These are phyloP conservation scores for Claviceps humidiphila DNA, from an alignment of 2,329 filamentous ascomycete species.

Conservation along the genomic window DNA sequence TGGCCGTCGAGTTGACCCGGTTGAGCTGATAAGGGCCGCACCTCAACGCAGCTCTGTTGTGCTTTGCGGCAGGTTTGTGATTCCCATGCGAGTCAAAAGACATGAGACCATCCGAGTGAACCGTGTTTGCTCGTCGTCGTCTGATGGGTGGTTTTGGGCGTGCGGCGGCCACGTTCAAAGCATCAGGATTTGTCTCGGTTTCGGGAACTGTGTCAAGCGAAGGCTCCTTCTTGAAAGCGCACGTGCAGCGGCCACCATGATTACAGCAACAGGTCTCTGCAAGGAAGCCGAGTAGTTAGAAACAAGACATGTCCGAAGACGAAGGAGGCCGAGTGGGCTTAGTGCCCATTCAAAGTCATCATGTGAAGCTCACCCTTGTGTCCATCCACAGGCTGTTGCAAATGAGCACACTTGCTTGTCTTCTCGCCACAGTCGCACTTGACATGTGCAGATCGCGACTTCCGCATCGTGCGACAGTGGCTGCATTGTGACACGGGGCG, in stretches of 20 bases:
- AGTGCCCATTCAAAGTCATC: background rate
- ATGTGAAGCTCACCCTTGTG: constrained; percentile 39
- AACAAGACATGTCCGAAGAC: constrained; percentile 2
- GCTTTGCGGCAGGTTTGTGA: constrained; percentile 49
- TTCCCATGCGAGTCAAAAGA: constrained; percentile 51
- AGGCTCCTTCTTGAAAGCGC: constrained; percentile 48
- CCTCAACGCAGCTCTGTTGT: constrained; percentile 47
- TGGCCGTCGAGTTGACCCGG: constrained; percentile 44
- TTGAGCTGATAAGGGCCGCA: constrained; percentile 48
- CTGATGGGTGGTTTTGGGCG: constrained; percentile 30
- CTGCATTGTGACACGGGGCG: constrained; percentile 95
- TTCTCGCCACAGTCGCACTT: constrained; percentile 97
- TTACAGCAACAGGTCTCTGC: constrained; percentile 57
- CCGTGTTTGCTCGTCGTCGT: constrained; percentile 46
- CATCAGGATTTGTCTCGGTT: constrained; percentile 43
- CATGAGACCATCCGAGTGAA: constrained; percentile 45
- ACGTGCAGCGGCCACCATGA: constrained; percentile 54
- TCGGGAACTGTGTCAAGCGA: constrained; percentile 50
- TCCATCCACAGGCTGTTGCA: constrained; percentile 43
- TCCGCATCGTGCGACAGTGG: constrained; percentile 91
- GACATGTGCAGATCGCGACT: constrained; percentile 85
- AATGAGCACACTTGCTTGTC: constrained; percentile 54
- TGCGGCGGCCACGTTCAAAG: constrained; percentile 14
- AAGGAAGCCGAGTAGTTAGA: constrained; percentile 7
- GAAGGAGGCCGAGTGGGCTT: constrained; percentile 1